Percentiles rank a stretch among this genome's conserved stretches.
These are phyloP conservation scores for Acacia melanoxylon DNA, from an alignment of 306 rosid genomes.

Conservation along the genomic window DNA sequence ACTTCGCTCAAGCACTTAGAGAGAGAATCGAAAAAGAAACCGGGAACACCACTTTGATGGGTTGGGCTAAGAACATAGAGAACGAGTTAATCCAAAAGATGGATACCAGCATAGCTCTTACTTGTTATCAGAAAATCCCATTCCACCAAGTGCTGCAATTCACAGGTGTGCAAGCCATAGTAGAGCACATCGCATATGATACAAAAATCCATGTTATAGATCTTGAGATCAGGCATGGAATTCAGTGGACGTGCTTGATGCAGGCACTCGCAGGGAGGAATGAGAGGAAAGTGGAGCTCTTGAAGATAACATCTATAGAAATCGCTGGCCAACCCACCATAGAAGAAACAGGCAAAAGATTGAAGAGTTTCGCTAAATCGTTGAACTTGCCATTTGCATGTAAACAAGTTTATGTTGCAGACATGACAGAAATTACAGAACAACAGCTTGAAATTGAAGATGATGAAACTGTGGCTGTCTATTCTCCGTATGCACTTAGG, in stretches of 20 bases:
- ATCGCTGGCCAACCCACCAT: constrained; percentile 6
- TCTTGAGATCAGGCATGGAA: constrained; percentile 53
- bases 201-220: constrained; percentile 66
- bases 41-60: constrained; percentile 32
- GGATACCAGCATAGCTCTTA: constrained; percentile 23
- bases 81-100: background rate
- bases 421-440: constrained; percentile 50
- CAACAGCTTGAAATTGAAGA: constrained; percentile 45
- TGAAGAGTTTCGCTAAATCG: constrained; percentile 54
- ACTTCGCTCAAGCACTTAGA: constrained; percentile 58
- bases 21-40: constrained; percentile 57
- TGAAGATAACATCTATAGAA: constrained; percentile 64
- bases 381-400: constrained; percentile 63
- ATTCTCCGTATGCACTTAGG: constrained; percentile 47
- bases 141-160: constrained; percentile 56
- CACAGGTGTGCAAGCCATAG: constrained; percentile 55
- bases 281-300: constrained; percentile 39
- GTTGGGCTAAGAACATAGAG: constrained; percentile 10
- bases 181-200: constrained; percentile 51
- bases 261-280: constrained; percentile 54
- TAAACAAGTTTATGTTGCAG: constrained; percentile 42
- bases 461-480: constrained; percentile 58
- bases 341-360: constrained; percentile 53
- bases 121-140: constrained; percentile 50
- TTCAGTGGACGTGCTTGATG: constrained; percentile 62